These are phyloP conservation scores for Copromyces sp. DNA, from an alignment of 495 filamentous ascomycete species.

Conservation along the genomic window DNA sequence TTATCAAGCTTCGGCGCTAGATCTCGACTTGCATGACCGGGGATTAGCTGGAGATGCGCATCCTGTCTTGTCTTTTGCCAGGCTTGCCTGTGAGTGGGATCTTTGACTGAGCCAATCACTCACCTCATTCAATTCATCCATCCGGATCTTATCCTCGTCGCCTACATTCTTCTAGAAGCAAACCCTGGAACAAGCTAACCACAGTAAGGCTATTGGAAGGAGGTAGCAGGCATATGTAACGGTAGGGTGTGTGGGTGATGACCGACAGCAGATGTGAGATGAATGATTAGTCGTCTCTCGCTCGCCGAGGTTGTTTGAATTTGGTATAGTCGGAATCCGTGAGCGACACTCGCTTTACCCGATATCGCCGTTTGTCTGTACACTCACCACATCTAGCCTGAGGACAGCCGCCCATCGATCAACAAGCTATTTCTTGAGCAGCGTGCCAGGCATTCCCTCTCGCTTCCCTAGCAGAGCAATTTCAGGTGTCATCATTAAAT, in stretches of 20 bases:
- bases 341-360: not conserved
- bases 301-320: not conserved
- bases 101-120: not conserved
- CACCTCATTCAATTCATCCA: not conserved
- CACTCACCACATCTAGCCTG: not conserved
- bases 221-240: not conserved
- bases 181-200: not conserved
- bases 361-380: not conserved
- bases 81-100: not conserved
- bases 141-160: not conserved
- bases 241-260: not conserved
- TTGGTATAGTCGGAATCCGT: not conserved
- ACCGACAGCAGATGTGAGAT: not conserved
- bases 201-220: not conserved
- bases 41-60: not conserved
- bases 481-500: not conserved
- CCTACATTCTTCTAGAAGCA: not conserved
- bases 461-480: not conserved
- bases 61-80: not conserved
- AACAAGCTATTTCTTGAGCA: not conserved
- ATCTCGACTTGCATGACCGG: not conserved
- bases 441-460: not conserved
- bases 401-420: not conserved
- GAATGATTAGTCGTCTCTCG: not conserved
- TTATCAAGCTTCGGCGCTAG: not conserved